Percentiles rank a stretch among this genome's conserved stretches.
These are phyloP conservation scores for Dactylellina cionopaga DNA, from an alignment of 2,329 filamentous ascomycete genomes.

Conservation along the genomic window DNA sequence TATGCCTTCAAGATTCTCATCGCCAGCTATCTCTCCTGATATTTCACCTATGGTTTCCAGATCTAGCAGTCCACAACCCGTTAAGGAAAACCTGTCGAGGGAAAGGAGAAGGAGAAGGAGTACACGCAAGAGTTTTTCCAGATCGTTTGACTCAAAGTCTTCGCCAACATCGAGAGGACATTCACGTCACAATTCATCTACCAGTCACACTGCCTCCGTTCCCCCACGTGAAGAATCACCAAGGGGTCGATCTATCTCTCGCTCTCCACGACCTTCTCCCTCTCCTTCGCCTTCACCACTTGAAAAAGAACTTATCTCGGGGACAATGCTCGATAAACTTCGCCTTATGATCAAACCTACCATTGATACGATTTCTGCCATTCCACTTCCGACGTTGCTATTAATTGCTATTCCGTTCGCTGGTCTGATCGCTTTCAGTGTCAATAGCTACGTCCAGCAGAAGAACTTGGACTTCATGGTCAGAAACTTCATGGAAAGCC, in stretches of 20 bases:
- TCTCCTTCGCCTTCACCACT: slow-evolving; percentile 29
- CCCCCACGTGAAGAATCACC: neutral
- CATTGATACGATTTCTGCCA: slow-evolving; percentile 33
- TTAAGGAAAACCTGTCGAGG: neutral
- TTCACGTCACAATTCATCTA: slow-evolving; percentile 13
- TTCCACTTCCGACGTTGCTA: slow-evolving; percentile 41
- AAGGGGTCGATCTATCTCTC: slow-evolving; percentile 24
- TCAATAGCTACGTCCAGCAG: slow-evolving; percentile 49
- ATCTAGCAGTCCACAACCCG: slow-evolving; percentile 21
- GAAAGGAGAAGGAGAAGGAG: slow-evolving; percentile 24
- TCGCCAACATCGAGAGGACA: slow-evolving; percentile 1
- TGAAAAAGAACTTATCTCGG: slow-evolving; percentile 24
- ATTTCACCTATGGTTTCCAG: slow-evolving; percentile 40
- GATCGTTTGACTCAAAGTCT: slow-evolving; percentile 8
- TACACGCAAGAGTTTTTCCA: slow-evolving; percentile 27
- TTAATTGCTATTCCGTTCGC: slow-evolving; percentile 45
- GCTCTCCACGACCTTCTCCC: slow-evolving; percentile 6
- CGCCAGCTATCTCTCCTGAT: slow-evolving; percentile 40
- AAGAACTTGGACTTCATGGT: slow-evolving; percentile 44
- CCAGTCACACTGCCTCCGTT: neutral
- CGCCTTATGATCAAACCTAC: slow-evolving; percentile 40
- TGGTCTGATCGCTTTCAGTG: slow-evolving; percentile 39
- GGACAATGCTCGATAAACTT: slow-evolving; percentile 17
- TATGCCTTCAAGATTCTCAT: slow-evolving; percentile 40
- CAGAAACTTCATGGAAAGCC: slow-evolving; percentile 42